These are phyloP conservation scores for Berberis vulgaris DNA, from an alignment of 164 flowering plant genomes.

Conservation along the genomic window DNA sequence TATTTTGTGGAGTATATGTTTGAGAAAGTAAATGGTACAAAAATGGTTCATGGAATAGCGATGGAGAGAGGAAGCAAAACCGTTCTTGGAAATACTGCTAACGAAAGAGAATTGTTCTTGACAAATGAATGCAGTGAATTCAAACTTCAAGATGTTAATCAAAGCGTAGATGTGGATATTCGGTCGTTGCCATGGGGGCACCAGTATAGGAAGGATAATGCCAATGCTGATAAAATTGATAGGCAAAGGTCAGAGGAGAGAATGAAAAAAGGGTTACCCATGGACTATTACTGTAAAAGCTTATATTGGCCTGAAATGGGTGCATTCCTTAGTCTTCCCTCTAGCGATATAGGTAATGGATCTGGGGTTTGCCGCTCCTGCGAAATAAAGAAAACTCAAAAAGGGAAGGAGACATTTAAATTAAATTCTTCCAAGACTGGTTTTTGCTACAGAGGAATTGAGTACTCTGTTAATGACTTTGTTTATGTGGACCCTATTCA, in stretches of 20 bases:
- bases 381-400: conserved; percentile 29
- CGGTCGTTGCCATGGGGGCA: conserved; percentile 64
- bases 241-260: conserved; percentile 67
- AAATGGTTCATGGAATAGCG: conserved; percentile 79
- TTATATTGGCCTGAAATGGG: conserved; percentile 86
- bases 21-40: conserved; percentile 45
- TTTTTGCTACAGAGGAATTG: conserved; percentile 41
- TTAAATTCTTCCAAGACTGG: conserved; percentile 31
- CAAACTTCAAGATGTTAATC: conserved; percentile 47
- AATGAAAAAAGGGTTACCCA: conserved; percentile 56
- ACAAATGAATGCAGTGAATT: conserved; percentile 61
- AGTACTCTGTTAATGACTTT: conserved; percentile 57
- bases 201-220: conserved; percentile 62
- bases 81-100: conserved; percentile 72
- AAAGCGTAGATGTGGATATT: conserved; percentile 39
- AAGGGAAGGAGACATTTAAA: conserved; percentile 25
- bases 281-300: conserved; percentile 83
- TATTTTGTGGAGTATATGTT: conserved; percentile 82
- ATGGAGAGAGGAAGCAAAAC: conserved; percentile 61
- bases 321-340: conserved; percentile 57
- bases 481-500: conserved; percentile 52
- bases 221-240: conserved; percentile 38
- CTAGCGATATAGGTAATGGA: conserved; percentile 56
- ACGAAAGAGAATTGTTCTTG: conserved; percentile 81
- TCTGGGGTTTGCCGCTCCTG: conserved; percentile 66